phyloP scores from a whole-genome alignment of 2,329 filamentous ascomycete species.

The Amphichorda felina region DNA sequence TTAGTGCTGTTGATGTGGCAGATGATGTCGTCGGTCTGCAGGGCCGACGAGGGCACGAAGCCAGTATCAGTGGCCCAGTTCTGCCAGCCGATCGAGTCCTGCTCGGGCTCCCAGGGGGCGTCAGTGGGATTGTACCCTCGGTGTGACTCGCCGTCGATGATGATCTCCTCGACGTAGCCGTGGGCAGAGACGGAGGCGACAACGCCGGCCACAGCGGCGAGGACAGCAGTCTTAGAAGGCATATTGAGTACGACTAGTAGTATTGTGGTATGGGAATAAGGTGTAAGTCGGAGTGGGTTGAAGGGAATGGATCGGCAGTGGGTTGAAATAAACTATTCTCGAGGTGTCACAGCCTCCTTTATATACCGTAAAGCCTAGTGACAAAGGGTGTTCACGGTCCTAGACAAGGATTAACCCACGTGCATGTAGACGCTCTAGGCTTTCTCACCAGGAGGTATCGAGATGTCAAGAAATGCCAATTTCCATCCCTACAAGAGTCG shows the following conservation, averaged over 20 bases:
- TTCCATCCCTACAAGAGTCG: no score
- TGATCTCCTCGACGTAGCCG: conserved; percentile 6
- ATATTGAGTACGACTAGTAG: neutral
- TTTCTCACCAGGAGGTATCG: no score
- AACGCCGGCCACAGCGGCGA: conserved; percentile 2
- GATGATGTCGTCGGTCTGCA: conserved; percentile 21
- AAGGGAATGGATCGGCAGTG: no score
- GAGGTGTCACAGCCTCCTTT: no score
- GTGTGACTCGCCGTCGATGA: conserved; percentile 3
- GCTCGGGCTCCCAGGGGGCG: conserved; percentile 3
- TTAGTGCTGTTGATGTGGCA: conserved; percentile 23
- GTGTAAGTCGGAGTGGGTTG: neutral
- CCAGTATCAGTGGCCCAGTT: conserved; percentile 13
- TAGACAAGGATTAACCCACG: no score
- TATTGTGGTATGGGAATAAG: neutral
- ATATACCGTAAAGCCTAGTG: no score
- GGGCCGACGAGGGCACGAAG: conserved; percentile 25
- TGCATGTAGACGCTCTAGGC: no score
- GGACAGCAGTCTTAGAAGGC: conserved; percentile 1
- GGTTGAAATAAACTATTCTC: no score
- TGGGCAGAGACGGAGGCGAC: conserved; percentile 4
- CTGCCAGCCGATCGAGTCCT: conserved; percentile 6
- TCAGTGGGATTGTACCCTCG: conserved; percentile 6
- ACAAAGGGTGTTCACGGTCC: no score
- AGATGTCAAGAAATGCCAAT: no score